Conservation (phyloP, 345 rosid genomes). For the Chamaenerion angustifolium region DNA sequence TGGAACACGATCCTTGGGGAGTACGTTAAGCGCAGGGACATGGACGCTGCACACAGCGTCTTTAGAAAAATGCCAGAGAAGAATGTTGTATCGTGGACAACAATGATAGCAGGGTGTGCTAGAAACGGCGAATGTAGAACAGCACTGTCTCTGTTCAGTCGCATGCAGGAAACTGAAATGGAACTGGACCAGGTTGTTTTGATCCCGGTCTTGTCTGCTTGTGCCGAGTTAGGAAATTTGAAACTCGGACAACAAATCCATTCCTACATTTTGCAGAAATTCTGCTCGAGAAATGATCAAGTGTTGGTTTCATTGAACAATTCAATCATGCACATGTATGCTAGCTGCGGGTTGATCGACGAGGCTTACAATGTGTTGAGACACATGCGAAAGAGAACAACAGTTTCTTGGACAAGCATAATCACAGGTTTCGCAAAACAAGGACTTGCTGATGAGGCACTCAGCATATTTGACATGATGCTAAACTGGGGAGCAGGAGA, state of each 20-base stretch:
- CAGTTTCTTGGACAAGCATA: slow-evolving; percentile 46
- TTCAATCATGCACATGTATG: slow-evolving; percentile 46
- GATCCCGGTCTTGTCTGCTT: slow-evolving; percentile 50
- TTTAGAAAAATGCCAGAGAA: slow-evolving; percentile 44
- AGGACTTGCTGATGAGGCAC: slow-evolving; percentile 39
- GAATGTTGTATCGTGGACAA: slow-evolving; percentile 42
- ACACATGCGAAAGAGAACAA: slow-evolving; percentile 32
- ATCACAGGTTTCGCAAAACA: slow-evolving; percentile 47
- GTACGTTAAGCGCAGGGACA: slow-evolving; percentile 44
- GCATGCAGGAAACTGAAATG: slow-evolving; percentile 39
- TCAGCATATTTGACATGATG: slow-evolving; percentile 26
- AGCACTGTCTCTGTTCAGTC: slow-evolving; percentile 33
- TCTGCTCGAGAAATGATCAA: slow-evolving; percentile 20
- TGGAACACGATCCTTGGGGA: slow-evolving; percentile 49
- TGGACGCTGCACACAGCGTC: slow-evolving; percentile 26
- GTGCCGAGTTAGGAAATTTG: slow-evolving; percentile 46
- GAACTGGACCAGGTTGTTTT: slow-evolving; percentile 37
- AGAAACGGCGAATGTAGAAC: slow-evolving; percentile 36
- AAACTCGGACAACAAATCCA: slow-evolving; percentile 55
- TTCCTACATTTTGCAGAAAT: slow-evolving; percentile 27
- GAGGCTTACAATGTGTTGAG: slow-evolving; percentile 41
- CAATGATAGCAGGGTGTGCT: slow-evolving; percentile 40
- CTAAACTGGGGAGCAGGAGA: slow-evolving; percentile 17
- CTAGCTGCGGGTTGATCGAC: slow-evolving; percentile 42
- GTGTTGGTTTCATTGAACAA: slow-evolving; percentile 40